Evolutionary conservation across 2,329 filamentous ascomycete species (phyloP).

Genomic region (Venturia asperata): DNA sequence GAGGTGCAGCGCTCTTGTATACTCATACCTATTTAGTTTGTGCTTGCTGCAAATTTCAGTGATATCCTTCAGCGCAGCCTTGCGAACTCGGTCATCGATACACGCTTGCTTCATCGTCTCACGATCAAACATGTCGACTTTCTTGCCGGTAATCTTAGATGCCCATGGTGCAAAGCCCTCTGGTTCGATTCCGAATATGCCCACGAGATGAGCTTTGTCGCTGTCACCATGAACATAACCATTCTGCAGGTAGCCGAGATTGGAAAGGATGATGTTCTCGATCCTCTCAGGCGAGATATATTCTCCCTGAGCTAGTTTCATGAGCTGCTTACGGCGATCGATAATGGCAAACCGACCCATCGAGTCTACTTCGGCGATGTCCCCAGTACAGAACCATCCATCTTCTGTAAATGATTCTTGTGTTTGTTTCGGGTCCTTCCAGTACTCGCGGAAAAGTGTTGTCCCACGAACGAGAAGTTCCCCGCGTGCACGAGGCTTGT

Average conservation of each 20-base stretch:
- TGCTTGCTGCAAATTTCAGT: slow-evolving; percentile 70
- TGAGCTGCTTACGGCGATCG: slow-evolving; percentile 97
- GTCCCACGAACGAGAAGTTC: slow-evolving; percentile 79
- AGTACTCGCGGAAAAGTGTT: slow-evolving; percentile 80
- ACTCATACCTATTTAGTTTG: slow-evolving; percentile 90
- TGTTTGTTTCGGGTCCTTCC: slow-evolving; percentile 84
- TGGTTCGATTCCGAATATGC: slow-evolving; percentile 80
- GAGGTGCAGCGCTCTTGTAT: slow-evolving; percentile 65
- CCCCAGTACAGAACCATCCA: slow-evolving; percentile 96
- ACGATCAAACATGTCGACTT: slow-evolving; percentile 57
- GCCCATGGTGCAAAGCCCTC: slow-evolving; percentile 76
- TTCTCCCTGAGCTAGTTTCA: slow-evolving; percentile 95
- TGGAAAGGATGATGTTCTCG: slow-evolving; percentile 87
- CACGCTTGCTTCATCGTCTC: slow-evolving; percentile 61
- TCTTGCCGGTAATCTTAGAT: slow-evolving; percentile 64
- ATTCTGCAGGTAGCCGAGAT: slow-evolving; percentile 66
- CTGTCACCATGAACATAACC: slow-evolving; percentile 89
- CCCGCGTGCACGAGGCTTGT: slow-evolving; percentile 83
- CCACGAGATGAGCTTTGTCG: slow-evolving; percentile 73
- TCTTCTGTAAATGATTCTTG: slow-evolving; percentile 72
- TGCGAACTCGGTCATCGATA: slow-evolving; percentile 61
- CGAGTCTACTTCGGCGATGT: slow-evolving; percentile 79
- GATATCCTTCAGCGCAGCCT: slow-evolving; percentile 70
- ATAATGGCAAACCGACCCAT: slow-evolving; percentile 85
- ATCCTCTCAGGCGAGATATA: slow-evolving; percentile 97